Evolutionary conservation across 345 rosid genomes (phyloP).

Genomic region (Laguncularia racemosa): DNA sequence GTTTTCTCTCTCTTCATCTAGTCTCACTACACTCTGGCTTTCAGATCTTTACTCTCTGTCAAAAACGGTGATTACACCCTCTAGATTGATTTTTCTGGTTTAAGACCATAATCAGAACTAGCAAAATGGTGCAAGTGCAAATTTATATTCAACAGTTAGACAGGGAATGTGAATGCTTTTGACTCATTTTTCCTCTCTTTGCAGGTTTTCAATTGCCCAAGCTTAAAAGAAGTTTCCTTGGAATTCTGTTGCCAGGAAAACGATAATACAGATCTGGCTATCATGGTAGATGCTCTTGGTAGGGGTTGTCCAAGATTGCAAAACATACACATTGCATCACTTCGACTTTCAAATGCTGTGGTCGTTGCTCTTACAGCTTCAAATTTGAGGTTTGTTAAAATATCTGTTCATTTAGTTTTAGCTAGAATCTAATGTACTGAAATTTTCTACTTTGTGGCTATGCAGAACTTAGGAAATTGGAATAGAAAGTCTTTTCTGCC

Average conservation of each 20-base stretch:
- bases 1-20: constrained; percentile 65
- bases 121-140: neutral
- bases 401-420: neutral
- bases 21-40: constrained; percentile 86
- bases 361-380: constrained; percentile 87
- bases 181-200: neutral
- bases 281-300: constrained; percentile 69
- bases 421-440: too few relatives aligned
- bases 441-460: too few relatives aligned
- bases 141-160: neutral
- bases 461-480: too few relatives aligned
- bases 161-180: constrained; percentile 3
- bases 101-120: too few relatives aligned
- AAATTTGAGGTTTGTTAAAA: constrained; percentile 55
- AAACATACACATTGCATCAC: constrained; percentile 81
- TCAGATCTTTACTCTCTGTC: constrained; percentile 69
- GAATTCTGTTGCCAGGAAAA: constrained; percentile 78
- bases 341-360: constrained; percentile 65
- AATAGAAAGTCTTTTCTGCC: too few relatives aligned
- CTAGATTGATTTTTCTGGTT: too few relatives aligned
- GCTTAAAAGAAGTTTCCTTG: constrained; percentile 70
- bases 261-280: constrained; percentile 63
- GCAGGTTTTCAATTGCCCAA: constrained; percentile 81
- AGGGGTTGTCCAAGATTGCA: constrained; percentile 66
- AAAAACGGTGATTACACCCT: constrained; percentile 51